Conservation (phyloP, 2,329 filamentous ascomycete species). For the Aspergillus tamarii region DNA sequence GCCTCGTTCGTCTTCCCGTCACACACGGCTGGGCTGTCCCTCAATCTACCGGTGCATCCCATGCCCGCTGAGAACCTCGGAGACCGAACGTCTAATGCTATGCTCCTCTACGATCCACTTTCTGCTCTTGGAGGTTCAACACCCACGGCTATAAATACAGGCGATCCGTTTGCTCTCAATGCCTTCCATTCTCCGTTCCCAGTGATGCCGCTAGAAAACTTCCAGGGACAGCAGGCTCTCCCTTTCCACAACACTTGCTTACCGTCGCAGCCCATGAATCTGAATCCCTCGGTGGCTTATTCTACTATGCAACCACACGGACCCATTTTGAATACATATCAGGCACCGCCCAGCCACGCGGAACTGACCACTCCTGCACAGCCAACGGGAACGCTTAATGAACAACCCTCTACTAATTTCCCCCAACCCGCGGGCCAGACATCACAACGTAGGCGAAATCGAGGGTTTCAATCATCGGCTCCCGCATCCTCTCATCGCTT, state of each 20-base stretch:
- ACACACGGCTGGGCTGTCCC: slow-evolving; percentile 20
- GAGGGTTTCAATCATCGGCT: slow-evolving; percentile 20
- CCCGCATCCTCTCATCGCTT: slow-evolving; percentile 24
- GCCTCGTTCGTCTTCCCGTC: slow-evolving; percentile 20
- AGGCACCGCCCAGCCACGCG: slow-evolving; percentile 11
- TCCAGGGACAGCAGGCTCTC: slow-evolving; percentile 10
- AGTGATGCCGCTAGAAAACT: slow-evolving; percentile 21
- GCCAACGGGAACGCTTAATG: background rate
- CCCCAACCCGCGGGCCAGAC: slow-evolving; percentile 8
- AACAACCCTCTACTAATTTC: background rate
- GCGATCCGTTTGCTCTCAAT: slow-evolving; percentile 27
- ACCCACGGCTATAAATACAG: slow-evolving; percentile 26
- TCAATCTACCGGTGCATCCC: slow-evolving; percentile 13
- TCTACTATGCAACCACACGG: slow-evolving; percentile 14
- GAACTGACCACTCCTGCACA: slow-evolving; percentile 6
- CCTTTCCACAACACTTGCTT: slow-evolving; percentile 10
- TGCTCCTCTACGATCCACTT: slow-evolving; percentile 31
- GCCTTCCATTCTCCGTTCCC: slow-evolving; percentile 27
- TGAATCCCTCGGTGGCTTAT: slow-evolving; percentile 15
- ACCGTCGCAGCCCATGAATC: slow-evolving; percentile 15
- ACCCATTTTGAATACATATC: slow-evolving; percentile 12
- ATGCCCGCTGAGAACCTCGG: slow-evolving; percentile 12
- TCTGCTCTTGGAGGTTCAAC: slow-evolving; percentile 19
- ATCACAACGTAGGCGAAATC: slow-evolving; percentile 14
- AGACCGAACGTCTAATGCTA: slow-evolving; percentile 28